These are phyloP conservation scores for Tilletiaria anomala DNA, from an alignment of 1,284 basidiomycete genomes.

Conservation along the genomic window DNA sequence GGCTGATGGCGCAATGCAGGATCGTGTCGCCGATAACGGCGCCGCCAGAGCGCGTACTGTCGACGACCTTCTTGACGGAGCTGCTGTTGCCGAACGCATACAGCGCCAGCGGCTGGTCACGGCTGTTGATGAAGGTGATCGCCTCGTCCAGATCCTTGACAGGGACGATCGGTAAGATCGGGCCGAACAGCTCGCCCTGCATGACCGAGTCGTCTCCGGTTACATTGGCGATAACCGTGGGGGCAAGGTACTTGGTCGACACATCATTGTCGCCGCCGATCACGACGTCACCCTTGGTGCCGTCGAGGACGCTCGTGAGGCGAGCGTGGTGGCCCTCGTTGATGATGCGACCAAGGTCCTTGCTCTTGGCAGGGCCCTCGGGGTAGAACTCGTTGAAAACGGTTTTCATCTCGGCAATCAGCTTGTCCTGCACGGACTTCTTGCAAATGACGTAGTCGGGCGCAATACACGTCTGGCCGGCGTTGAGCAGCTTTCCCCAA, in stretches of 20 bases:
- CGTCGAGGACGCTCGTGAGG: slow-evolving; percentile 51
- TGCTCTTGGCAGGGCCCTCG: slow-evolving; percentile 41
- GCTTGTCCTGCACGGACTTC: slow-evolving; percentile 50
- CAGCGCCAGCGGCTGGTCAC: slow-evolving; percentile 60
- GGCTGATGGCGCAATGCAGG: slow-evolving; percentile 44
- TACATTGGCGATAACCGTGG: slow-evolving; percentile 54
- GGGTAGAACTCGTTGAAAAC: slow-evolving; percentile 42
- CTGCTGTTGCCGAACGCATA: slow-evolving; percentile 56
- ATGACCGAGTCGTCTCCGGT: slow-evolving; percentile 47
- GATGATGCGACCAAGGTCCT: slow-evolving; percentile 47
- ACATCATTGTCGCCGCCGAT: slow-evolving; percentile 56
- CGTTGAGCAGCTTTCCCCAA: slow-evolving; percentile 64
- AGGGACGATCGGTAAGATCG: slow-evolving; percentile 60
- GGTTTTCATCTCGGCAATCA: slow-evolving; percentile 52
- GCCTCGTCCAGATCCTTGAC: slow-evolving; percentile 44
- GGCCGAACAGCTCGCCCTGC: slow-evolving; percentile 63
- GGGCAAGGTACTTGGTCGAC: slow-evolving; percentile 50
- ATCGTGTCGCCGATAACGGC: slow-evolving; percentile 18
- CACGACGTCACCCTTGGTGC: slow-evolving; percentile 56
- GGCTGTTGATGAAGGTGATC: slow-evolving; percentile 36
- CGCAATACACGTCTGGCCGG: slow-evolving; percentile 48
- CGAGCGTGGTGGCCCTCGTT: slow-evolving; percentile 50
- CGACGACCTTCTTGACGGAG: slow-evolving; percentile 49
- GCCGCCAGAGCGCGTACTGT: slow-evolving; percentile 25
- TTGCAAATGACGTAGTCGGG: slow-evolving; percentile 63